Base-by-base conservation (phyloP, 108 stramenopile species). In the Conticribra weissflogii region DNA sequence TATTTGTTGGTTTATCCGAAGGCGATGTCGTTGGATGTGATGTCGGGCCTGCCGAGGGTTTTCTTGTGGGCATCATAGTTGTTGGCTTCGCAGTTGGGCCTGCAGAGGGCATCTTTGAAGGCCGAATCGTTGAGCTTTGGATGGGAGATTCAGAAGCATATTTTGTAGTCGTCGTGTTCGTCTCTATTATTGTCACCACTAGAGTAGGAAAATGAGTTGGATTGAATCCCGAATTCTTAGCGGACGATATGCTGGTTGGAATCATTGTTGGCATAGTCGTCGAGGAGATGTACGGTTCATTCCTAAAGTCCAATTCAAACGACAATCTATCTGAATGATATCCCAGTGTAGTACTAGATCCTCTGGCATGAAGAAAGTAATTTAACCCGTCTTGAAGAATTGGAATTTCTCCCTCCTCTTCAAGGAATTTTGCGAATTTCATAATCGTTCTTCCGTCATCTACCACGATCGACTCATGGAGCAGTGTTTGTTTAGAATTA, bases 371-470 rank as follows among this genome's bases (percentile, higher is more conserved):
- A 18, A 89, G 25, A 32, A 86, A 85, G 9, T 45, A 66, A 44
- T 81, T 85, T 1, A 52, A 25, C 17, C 51, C 76, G 16, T 54
- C 36, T 30, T 15, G 29, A 3, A 51, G 24, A 30, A 91, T 85
- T 2, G 78, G 56, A 27, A 73, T 68, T 41, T 86, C 84, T 12
- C 74, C 82, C 0, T 59, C 70, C 60, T 91, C 86, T 0, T 57
- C 74, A 27, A 88, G 48, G 23, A 81, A 45, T 69, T 88, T 88
- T 19, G 87, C 82, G 62, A 86, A 91, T 14, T 24, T 65, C 76
- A 91, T 33, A 4, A 60, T 65, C 9, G 87, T 86, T 41, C 48
- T 49, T 0, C 66, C 68, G 18, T 61, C 60, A 4, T 61, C 63
- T 76, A 86, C 82, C 15, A 27, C 25, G 29, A 86, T 57, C 21